phyloP scores from a whole-genome alignment of 495 filamentous ascomycete genomes.

The Lasiosphaeris hirsuta region DNA sequence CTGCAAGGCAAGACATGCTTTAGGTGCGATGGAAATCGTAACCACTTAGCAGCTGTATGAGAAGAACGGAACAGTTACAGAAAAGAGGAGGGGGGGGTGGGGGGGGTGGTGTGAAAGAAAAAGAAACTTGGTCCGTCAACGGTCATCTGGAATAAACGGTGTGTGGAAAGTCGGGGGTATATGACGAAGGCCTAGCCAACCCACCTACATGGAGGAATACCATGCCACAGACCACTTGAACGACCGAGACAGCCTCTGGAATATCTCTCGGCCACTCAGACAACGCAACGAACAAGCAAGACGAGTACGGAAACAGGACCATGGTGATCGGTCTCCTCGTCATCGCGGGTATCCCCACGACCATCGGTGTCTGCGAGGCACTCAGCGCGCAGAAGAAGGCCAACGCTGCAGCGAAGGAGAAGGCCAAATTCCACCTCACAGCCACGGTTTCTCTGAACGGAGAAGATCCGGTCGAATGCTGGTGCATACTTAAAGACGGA shows the following conservation, averaged over 20 bases:
- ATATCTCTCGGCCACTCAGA: neutral
- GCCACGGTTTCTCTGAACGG: constrained; percentile 43
- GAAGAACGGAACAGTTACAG: too few species aligned
- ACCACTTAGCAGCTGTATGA: constrained; percentile 3
- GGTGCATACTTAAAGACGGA: constrained; percentile 42
- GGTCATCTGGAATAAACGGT: constrained; percentile 11
- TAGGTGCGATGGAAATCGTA: constrained; percentile 1
- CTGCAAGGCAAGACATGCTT: constrained; percentile 19
- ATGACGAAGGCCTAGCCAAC: constrained; percentile 17
- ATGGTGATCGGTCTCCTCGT: constrained; percentile 48
- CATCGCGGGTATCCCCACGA: constrained; percentile 46
- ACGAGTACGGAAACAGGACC: neutral
- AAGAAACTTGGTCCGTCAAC: constrained; percentile 4
- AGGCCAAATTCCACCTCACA: constrained; percentile 48
- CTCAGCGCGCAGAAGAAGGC: constrained; percentile 50
- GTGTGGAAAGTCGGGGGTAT: constrained; percentile 9
- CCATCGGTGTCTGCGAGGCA: constrained; percentile 49
- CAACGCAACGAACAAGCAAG: neutral
- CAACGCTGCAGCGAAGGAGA: constrained; percentile 48
- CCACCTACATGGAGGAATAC: neutral
- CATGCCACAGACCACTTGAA: too few species aligned
- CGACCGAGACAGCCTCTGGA: neutral
- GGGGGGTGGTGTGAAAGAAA: neutral
- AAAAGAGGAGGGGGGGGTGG: constrained; percentile 17
- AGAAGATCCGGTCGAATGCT: constrained; percentile 33